phyloP scores from a whole-genome alignment of 108 stramenopile genomes.

The Pseudonitzschia delicatissima region DNA sequence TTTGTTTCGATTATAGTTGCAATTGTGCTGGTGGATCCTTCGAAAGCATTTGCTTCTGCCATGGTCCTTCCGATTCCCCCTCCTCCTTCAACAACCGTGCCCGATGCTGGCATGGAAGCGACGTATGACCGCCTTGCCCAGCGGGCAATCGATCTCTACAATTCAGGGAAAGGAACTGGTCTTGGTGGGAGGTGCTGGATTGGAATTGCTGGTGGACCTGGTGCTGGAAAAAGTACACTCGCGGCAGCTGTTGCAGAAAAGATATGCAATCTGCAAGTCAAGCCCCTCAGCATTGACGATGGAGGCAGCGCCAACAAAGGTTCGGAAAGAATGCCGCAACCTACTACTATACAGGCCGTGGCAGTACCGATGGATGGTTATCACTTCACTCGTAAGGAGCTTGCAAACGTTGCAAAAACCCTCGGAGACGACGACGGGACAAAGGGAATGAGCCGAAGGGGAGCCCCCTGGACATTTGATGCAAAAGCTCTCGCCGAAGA shows the following conservation, averaged over 20 bases:
- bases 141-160: not conserved
- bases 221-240: slow-evolving; percentile 65
- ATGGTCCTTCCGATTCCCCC: no score
- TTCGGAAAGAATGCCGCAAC: not conserved
- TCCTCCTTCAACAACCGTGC: no score
- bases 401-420: slow-evolving; percentile 22
- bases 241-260: slow-evolving; percentile 38
- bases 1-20: no score
- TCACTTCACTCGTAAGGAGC: slow-evolving; percentile 46
- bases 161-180: not conserved
- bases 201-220: slow-evolving; percentile 64
- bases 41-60: no score
- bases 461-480: slow-evolving; percentile 79
- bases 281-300: not conserved
- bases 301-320: not conserved
- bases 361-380: slow-evolving; percentile 78
- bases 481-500: slow-evolving; percentile 37
- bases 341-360: slow-evolving; percentile 23
- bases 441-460: slow-evolving; percentile 37
- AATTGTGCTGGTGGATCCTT: no score
- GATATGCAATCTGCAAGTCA: not conserved
- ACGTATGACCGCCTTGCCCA: not conserved
- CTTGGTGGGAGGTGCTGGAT: slow-evolving; percentile 20
- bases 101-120: slow-evolving; percentile 4
- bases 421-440: slow-evolving; percentile 28